Evolutionary conservation across 1,139 yeast genomes (phyloP).

Genomic region (Geotrichum carabidarum): DNA sequence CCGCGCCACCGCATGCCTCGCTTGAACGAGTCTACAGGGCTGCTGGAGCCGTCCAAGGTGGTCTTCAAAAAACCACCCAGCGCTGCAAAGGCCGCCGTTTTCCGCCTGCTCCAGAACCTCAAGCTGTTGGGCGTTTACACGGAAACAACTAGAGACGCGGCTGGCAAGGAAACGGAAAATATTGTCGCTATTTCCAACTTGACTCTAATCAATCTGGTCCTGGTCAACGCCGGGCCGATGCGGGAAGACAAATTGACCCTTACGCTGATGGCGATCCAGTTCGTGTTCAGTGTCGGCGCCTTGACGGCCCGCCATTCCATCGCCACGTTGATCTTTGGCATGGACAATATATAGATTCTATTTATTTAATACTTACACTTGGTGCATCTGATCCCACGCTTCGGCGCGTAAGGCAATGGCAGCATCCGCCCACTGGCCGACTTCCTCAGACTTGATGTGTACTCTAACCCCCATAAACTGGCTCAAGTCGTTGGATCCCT

Average conservation of each 20-base stretch:
- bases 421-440: conserved; percentile 65
- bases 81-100: conserved; percentile 34
- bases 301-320: conserved; percentile 72
- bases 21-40: conserved; percentile 61
- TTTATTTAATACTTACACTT: not conserved
- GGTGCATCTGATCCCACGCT: conserved; percentile 36
- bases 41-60: conserved; percentile 71
- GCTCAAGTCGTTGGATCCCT: conserved; percentile 52
- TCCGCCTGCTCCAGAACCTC: conserved; percentile 42
- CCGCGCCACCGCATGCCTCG: conserved; percentile 92
- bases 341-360: conserved; percentile 56
- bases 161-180: conserved; percentile 20
- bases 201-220: conserved; percentile 75
- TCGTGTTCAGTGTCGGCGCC: conserved; percentile 60
- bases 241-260: conserved; percentile 73
- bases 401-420: conserved; percentile 53
- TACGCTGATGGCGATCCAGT: conserved; percentile 56
- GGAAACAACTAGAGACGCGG: conserved; percentile 25
- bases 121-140: conserved; percentile 50
- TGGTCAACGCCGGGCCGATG: conserved; percentile 86
- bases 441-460: conserved; percentile 67
- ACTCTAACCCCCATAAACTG: conserved; percentile 65
- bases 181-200: conserved; percentile 63
- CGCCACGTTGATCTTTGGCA: conserved; percentile 83
- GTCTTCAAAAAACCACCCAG: conserved; percentile 34